A percentile compares a stretch with the other conserved stretches of the same genome.
Conservation (phyloP, 371 early-diverging fungal species). For the Dichotomocladium elegans region DNA sequence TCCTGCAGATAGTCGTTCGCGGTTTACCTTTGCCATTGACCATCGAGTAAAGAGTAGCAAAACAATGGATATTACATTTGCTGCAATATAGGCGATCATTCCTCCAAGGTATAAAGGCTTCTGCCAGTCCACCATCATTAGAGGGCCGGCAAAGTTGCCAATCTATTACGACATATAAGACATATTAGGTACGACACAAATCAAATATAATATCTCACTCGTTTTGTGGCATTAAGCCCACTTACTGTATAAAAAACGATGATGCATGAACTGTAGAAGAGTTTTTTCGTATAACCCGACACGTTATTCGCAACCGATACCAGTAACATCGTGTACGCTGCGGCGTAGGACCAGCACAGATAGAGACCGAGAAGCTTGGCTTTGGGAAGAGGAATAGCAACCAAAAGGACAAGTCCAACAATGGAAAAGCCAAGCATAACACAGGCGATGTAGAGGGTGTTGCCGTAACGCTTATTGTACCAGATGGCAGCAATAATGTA, state of each 20-base stretch:
- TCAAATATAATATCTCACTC: too few species aligned
- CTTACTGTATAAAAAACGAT: constrained; percentile 19
- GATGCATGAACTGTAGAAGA: constrained; percentile 16
- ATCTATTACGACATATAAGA: neutral
- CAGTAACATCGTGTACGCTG: constrained; percentile 14
- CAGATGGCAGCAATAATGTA: constrained; percentile 9
- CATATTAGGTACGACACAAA: neutral
- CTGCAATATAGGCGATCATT: constrained; percentile 9
- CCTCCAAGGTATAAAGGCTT: constrained; percentile 7
- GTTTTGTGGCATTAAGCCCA: neutral
- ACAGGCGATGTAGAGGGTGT: constrained; percentile 9
- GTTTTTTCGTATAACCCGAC: constrained; percentile 26
- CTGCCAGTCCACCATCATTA: constrained; percentile 13
- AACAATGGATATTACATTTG: constrained; percentile 3
- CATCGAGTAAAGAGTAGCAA: constrained; percentile 10
- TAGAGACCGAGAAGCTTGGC: constrained; percentile 22
- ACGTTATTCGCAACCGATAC: constrained; percentile 18
- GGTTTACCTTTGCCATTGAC: constrained; percentile 17
- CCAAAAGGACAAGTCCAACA: constrained; percentile 17
- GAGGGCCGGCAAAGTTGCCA: constrained; percentile 19
- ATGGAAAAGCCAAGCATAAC: constrained; percentile 3
- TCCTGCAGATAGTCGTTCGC: neutral
- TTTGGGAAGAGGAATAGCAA: constrained; percentile 14
- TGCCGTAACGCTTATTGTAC: constrained; percentile 6
- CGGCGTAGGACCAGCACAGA: constrained; percentile 14